Percentiles rank a stretch among this genome's conserved stretches.
phyloP scores from a whole-genome alignment of 306 rosid species.

The apple (Malus domestica) region DNA sequence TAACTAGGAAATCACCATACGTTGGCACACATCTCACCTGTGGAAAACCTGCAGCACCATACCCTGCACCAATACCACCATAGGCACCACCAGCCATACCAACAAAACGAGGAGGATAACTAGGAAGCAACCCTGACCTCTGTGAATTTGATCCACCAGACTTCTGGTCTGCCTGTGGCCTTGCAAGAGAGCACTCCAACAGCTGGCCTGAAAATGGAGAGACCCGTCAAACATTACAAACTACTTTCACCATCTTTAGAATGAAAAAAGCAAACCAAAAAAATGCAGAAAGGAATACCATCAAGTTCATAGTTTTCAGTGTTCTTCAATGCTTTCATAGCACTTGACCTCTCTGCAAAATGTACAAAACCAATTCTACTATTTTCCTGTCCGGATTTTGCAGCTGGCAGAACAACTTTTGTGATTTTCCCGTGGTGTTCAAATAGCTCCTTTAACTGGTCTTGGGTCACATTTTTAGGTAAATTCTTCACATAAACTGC shows the following conservation, averaged over 20 bases:
- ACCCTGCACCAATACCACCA: conserved; percentile 74
- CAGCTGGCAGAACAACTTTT: conserved; percentile 94
- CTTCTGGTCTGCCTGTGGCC: conserved; percentile 90
- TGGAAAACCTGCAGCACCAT: conserved; percentile 60
- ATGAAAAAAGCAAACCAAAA: background rate
- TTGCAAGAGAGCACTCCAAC: conserved; percentile 92
- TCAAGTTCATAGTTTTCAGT: conserved; percentile 84
- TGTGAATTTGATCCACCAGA: conserved; percentile 54
- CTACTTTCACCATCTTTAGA: conserved; percentile 1
- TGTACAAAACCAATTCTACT: conserved; percentile 93
- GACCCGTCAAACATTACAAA: conserved; percentile 9
- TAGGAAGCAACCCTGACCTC: conserved; percentile 74
- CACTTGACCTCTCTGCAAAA: conserved; percentile 85
- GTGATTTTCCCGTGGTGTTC: conserved; percentile 91
- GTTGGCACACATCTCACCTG: conserved; percentile 44
- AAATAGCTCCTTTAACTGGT: conserved; percentile 75
- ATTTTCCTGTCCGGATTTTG: conserved; percentile 81
- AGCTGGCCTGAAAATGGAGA: conserved; percentile 53
- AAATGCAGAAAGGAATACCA: conserved; percentile 26
- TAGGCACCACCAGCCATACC: conserved; percentile 70
- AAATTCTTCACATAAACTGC: conserved; percentile 89
- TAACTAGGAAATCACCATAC: background rate
- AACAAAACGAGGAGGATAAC: conserved; percentile 68
- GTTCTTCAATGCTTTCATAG: conserved; percentile 90
- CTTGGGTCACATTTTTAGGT: conserved; percentile 87